Percentiles rank a stretch among this genome's conserved stretches.
Evolutionary conservation across 148 eudicot genomes (phyloP).

Genomic region (Chenopodium quinoa): DNA sequence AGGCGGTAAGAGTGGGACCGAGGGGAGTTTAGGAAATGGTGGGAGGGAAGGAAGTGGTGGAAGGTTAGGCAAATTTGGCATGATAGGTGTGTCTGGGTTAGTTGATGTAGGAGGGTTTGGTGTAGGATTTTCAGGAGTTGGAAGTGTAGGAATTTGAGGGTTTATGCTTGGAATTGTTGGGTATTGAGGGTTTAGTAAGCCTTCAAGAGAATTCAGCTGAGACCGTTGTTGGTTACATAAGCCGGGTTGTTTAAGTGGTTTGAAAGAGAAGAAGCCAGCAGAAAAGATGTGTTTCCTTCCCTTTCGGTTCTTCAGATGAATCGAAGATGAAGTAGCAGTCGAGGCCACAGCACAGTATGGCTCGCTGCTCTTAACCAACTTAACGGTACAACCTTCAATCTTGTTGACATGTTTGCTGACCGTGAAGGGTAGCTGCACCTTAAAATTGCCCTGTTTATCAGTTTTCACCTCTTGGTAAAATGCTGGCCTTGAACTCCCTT

Average conservation of each 20-base stretch:
- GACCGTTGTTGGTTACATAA: constrained; percentile 57
- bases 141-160: constrained; percentile 9
- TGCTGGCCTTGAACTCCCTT: constrained; percentile 19
- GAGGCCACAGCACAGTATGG: constrained; percentile 76
- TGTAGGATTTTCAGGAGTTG: background rate
- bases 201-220: constrained; percentile 25
- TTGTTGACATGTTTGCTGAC: constrained; percentile 54
- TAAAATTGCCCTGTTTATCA: constrained; percentile 59
- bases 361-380: constrained; percentile 62
- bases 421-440: constrained; percentile 54
- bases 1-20: constrained; percentile 28
- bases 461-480: constrained; percentile 61
- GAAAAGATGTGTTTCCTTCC: constrained; percentile 57
- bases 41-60: constrained; percentile 66
- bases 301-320: constrained; percentile 51
- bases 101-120: constrained; percentile 37
- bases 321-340: constrained; percentile 49
- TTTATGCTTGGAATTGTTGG: constrained; percentile 3
- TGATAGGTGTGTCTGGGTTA: constrained; percentile 31
- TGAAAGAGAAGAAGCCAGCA: constrained; percentile 85
- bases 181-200: constrained; percentile 12
- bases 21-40: constrained; percentile 24
- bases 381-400: constrained; percentile 60
- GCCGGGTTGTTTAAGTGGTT: constrained; percentile 59
- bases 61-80: constrained; percentile 45